phyloP scores from a whole-genome alignment of 768 basidiomycete genomes.

The Suillus variegatus region DNA sequence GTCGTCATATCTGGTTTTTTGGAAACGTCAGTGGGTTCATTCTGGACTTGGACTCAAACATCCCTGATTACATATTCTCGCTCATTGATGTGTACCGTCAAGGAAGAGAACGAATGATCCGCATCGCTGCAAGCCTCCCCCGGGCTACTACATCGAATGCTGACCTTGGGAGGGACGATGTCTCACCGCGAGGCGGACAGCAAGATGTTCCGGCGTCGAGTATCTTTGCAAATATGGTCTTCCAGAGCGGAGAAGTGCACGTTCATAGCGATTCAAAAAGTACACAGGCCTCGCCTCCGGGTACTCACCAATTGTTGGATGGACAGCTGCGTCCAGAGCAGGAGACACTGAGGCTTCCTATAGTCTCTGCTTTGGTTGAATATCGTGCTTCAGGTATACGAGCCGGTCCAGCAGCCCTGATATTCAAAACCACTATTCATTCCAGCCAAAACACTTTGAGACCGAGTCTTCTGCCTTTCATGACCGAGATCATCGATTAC shows the following conservation, averaged over 20 bases:
- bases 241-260: slow-evolving; percentile 83
- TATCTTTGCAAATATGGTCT: slow-evolving; percentile 66
- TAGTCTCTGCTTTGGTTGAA: slow-evolving; percentile 81
- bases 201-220: slow-evolving; percentile 53
- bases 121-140: slow-evolving; percentile 57
- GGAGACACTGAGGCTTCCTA: slow-evolving; percentile 73
- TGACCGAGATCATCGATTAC: slow-evolving; percentile 71
- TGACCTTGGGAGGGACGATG: slow-evolving; percentile 18
- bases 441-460: slow-evolving; percentile 83
- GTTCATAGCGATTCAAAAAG: slow-evolving; percentile 57
- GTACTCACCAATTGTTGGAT: slow-evolving; percentile 34
- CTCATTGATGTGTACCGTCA: slow-evolving; percentile 82
- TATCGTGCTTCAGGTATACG: slow-evolving; percentile 60
- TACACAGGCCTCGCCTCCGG: slow-evolving; percentile 41
- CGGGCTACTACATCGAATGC: slow-evolving; percentile 26
- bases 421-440: slow-evolving; percentile 88
- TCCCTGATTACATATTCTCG: slow-evolving; percentile 79
- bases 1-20: slow-evolving; percentile 58
- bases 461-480: slow-evolving; percentile 83
- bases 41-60: slow-evolving; percentile 79
- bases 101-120: slow-evolving; percentile 77
- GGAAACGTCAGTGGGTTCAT: slow-evolving; percentile 84
- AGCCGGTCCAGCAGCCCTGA: slow-evolving; percentile 59
- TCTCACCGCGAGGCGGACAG: slow-evolving; percentile 8
- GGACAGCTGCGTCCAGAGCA: slow-evolving; percentile 27